Percentiles rank a stretch among this genome's conserved stretches.
phyloP scores from a whole-genome alignment of 75 land plant species.

The Pinus taeda region DNA sequence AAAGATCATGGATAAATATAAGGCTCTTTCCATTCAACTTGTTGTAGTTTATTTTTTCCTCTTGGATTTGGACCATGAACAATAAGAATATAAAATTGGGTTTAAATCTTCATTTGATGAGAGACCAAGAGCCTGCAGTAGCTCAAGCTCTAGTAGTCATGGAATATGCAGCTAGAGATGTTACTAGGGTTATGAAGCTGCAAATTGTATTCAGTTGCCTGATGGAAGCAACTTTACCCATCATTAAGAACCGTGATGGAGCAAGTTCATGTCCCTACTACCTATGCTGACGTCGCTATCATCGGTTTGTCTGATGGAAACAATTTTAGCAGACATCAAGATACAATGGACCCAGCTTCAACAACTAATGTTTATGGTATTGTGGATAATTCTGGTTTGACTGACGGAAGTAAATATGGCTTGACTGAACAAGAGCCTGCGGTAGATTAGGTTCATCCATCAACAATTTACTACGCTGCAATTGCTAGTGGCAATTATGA shows the following conservation, averaged over 20 bases:
- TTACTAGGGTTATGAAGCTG: neutral
- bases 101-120: conserved; percentile 14
- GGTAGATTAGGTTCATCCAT: conserved; percentile 2
- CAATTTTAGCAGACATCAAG: neutral
- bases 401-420: conserved; percentile 5
- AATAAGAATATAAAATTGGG: neutral
- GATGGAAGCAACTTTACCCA: neutral
- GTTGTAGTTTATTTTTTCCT: too few species aligned
- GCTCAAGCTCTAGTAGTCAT: conserved; percentile 14
- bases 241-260: too few species aligned
- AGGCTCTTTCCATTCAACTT: too few species aligned
- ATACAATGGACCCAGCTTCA: conserved; percentile 7
- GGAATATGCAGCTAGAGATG: conserved; percentile 17
- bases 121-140: conserved; percentile 26
- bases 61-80: too few species aligned
- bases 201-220: conserved; percentile 2
- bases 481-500: conserved; percentile 8
- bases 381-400: neutral
- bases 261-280: neutral
- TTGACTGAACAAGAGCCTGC: neutral
- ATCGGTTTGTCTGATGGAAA: conserved; percentile 10
- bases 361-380: neutral
- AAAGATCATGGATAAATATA: too few species aligned
- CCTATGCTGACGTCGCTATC: conserved; percentile 4
- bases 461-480: neutral